Conservation (phyloP, 805 yeast genomes). For the Kuraishia ogatae region DNA sequence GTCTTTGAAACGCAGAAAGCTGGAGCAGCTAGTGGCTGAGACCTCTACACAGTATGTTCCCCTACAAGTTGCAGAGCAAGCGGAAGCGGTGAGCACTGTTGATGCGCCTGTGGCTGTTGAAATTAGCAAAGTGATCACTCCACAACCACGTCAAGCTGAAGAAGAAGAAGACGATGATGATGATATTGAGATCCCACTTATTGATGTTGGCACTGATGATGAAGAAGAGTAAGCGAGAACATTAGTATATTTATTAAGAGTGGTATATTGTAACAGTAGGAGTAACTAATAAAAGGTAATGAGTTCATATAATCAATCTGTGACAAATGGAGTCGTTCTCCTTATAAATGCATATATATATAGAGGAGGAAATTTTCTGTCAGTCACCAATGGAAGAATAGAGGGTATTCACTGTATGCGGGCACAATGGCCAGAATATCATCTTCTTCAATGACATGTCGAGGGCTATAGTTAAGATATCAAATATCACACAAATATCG, state of each 20-base stretch:
- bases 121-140: too few species aligned
- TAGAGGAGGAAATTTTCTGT: too few species aligned
- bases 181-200: slow-evolving; percentile 28
- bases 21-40: neutral
- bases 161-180: slow-evolving; percentile 8
- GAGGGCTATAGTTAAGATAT: slow-evolving; percentile 1
- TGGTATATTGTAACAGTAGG: too few species aligned
- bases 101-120: neutral
- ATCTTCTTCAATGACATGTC: neutral
- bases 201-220: slow-evolving; percentile 22
- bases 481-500: neutral
- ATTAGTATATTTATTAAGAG: too few species aligned
- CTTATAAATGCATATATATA: too few species aligned
- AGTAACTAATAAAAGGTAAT: neutral
- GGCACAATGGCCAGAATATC: neutral
- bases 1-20: neutral
- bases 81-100: neutral
- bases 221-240: slow-evolving; percentile 10
- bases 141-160: neutral
- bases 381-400: too few species aligned
- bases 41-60: neutral
- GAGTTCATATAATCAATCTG: neutral
- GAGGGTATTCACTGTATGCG: neutral
- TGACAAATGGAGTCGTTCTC: too few species aligned
- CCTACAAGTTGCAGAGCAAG: neutral